These are phyloP conservation scores for Cercospora nicotianae DNA, from an alignment of 2,329 filamentous ascomycete genomes.

Conservation along the genomic window DNA sequence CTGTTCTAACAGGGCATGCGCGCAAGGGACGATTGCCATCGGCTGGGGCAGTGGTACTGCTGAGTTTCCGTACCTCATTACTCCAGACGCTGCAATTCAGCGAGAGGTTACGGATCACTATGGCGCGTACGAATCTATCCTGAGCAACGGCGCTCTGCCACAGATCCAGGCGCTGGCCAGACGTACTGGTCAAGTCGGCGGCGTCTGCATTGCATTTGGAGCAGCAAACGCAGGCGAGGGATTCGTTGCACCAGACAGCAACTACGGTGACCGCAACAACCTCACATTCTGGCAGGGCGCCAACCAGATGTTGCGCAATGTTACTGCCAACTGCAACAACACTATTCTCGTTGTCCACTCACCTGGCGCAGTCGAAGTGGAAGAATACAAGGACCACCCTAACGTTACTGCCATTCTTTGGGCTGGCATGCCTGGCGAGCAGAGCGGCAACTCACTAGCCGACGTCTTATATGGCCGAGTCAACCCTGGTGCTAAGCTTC, in stretches of 20 bases:
- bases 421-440: slow-evolving; percentile 53
- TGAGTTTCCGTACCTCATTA: slow-evolving; percentile 65
- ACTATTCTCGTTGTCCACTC: slow-evolving; percentile 85
- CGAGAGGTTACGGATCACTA: slow-evolving; percentile 63
- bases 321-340: slow-evolving; percentile 41
- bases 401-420: slow-evolving; percentile 76
- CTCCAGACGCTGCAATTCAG: slow-evolving; percentile 62
- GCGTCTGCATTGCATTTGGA: slow-evolving; percentile 74
- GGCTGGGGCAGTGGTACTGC: slow-evolving; percentile 63
- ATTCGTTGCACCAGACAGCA: slow-evolving; percentile 77
- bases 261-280: slow-evolving; percentile 88
- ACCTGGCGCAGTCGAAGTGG: slow-evolving; percentile 77
- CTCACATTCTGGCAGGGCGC: slow-evolving; percentile 40
- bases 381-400: slow-evolving; percentile 75
- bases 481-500: slow-evolving; percentile 26
- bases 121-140: slow-evolving; percentile 62
- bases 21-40: slow-evolving; percentile 64
- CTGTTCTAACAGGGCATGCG: slow-evolving; percentile 67
- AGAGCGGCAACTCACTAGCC: slow-evolving; percentile 31
- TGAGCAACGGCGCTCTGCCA: slow-evolving; percentile 56
- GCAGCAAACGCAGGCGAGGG: slow-evolving; percentile 85
- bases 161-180: slow-evolving; percentile 53
- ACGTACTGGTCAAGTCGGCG: slow-evolving; percentile 50
- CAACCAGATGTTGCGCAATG: slow-evolving; percentile 31
- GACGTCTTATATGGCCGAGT: slow-evolving; percentile 25